phyloP scores from a whole-genome alignment of 2,329 filamentous ascomycete genomes.

The Sclerotiophoma versabilis region DNA sequence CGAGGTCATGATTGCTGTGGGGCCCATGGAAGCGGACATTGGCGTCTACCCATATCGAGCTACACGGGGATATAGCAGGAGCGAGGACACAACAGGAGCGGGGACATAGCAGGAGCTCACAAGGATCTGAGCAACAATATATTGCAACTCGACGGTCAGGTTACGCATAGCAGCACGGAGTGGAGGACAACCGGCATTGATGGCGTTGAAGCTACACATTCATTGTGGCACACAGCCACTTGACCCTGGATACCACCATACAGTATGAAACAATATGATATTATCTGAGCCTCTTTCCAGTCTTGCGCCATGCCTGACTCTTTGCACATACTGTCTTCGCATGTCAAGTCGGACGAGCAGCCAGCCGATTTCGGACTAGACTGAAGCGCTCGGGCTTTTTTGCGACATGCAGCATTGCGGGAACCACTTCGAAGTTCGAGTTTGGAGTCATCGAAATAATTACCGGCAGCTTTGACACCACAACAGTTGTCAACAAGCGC shows the following conservation, averaged over 20 bases:
- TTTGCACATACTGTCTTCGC: neutral
- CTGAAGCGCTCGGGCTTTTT: neutral
- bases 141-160: conserved; percentile 8
- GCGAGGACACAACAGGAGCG: too few relatives aligned
- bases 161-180: conserved; percentile 14
- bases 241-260: conserved; percentile 21
- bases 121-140: conserved; percentile 4
- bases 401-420: conserved; percentile 8
- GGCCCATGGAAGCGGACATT: neutral
- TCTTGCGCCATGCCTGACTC: neutral
- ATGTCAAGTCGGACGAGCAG: conserved; percentile 4
- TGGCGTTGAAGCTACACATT: conserved; percentile 36
- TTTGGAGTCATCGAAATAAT: conserved; percentile 21
- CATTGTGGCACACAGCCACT: conserved; percentile 31
- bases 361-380: conserved; percentile 9
- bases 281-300: neutral
- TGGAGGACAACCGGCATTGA: conserved; percentile 35
- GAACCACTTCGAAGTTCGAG: conserved; percentile 14
- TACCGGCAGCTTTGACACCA: conserved; percentile 11
- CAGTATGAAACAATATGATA: conserved; percentile 14
- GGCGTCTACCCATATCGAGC: neutral
- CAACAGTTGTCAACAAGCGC: conserved; percentile 6
- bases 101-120: neutral
- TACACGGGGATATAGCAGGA: neutral
- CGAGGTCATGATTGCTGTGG: conserved; percentile 1